Evolutionary conservation across 768 basidiomycete species (phyloP).

Genomic region (Boletellus emodensis): DNA sequence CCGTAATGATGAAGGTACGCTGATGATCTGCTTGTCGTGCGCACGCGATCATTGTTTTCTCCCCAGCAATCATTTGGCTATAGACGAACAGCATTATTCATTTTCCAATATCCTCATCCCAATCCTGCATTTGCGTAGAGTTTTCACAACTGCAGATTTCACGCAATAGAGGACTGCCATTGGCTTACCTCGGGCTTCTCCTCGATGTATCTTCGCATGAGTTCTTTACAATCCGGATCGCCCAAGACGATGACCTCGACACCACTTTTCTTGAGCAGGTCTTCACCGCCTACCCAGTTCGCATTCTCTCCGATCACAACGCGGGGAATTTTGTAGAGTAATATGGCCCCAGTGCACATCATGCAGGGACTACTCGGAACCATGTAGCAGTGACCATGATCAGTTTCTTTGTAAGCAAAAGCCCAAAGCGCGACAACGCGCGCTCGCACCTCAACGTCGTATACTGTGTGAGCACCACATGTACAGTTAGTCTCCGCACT

Average conservation of each 20-base stretch:
- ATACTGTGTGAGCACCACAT: conserved; percentile 23
- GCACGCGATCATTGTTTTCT: not conserved
- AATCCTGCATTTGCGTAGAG: conserved; percentile 37
- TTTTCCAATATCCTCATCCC: conserved; percentile 63
- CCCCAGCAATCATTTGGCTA: not conserved
- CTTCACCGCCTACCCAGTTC: conserved; percentile 53
- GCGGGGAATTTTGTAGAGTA: conserved; percentile 61
- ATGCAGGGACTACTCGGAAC: conserved; percentile 47
- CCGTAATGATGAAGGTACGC: conserved; percentile 21
- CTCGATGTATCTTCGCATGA: conserved; percentile 56
- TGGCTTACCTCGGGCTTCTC: conserved; percentile 48
- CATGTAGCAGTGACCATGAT: no score
- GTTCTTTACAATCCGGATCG: conserved; percentile 45
- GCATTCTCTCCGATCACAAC: conserved; percentile 63
- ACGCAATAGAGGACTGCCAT: conserved; percentile 5
- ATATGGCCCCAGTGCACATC: conserved; percentile 62
- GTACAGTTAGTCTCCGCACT: not conserved
- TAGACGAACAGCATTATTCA: conserved; percentile 11
- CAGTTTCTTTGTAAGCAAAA: not conserved
- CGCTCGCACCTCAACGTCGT: conserved; percentile 35
- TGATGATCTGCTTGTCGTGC: not conserved
- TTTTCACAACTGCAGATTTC: conserved; percentile 1
- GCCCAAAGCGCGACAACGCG: not conserved
- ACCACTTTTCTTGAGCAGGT: conserved; percentile 46
- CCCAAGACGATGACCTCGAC: conserved; percentile 52